phyloP scores from a whole-genome alignment of 305 asterid species.

The Fraxinus latifolia region DNA sequence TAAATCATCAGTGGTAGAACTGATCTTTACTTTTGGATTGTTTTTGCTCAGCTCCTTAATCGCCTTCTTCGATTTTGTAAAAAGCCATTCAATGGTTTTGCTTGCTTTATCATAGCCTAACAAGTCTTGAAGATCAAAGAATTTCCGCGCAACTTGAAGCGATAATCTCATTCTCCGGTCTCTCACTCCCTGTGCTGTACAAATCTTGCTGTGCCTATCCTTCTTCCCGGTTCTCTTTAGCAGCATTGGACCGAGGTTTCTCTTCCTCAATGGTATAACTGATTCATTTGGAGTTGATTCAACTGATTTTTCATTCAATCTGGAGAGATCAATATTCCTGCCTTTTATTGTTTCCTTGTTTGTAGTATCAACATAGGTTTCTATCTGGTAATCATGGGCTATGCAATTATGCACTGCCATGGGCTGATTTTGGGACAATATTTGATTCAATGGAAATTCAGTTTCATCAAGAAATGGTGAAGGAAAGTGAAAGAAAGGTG shows the following conservation, averaged over 20 bases:
- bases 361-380: not conserved
- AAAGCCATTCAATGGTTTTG: slow-evolving; percentile 67
- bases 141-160: slow-evolving; percentile 57
- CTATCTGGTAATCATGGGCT: not conserved
- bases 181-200: slow-evolving; percentile 66
- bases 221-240: slow-evolving; percentile 49
- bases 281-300: not conserved
- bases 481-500: slow-evolving; percentile 35
- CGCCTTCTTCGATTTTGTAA: slow-evolving; percentile 46
- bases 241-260: slow-evolving; percentile 19
- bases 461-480: slow-evolving; percentile 45
- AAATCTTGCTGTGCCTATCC: slow-evolving; percentile 68
- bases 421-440: slow-evolving; percentile 29
- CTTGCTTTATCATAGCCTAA: slow-evolving; percentile 67
- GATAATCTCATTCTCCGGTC: slow-evolving; percentile 66
- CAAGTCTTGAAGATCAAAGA: slow-evolving; percentile 68
- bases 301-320: not conserved
- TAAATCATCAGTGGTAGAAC: not conserved
- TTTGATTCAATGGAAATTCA: slow-evolving; percentile 36
- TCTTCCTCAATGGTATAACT: slow-evolving; percentile 1
- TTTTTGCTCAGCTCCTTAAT: slow-evolving; percentile 45
- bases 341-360: not conserved
- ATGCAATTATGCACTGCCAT: not conserved
- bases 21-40: slow-evolving; percentile 24
- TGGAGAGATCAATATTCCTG: not conserved